Conservation (phyloP, 2,329 filamentous ascomycete genomes). For the Sporothrix brasiliensis region DNA sequence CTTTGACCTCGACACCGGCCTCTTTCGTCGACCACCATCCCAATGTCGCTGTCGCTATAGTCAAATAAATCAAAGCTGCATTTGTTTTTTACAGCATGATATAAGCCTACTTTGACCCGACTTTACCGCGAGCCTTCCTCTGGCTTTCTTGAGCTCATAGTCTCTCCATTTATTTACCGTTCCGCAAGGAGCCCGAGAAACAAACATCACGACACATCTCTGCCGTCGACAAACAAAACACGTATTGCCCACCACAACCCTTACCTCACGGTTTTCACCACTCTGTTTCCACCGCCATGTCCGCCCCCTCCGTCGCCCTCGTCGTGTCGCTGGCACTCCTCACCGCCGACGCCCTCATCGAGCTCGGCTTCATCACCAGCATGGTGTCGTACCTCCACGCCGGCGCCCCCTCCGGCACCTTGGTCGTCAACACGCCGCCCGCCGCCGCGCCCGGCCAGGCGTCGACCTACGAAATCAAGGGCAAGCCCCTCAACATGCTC, state of each 20-base stretch:
- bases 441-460: neutral
- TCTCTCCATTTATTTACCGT: neutral
- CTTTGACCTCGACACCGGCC: neutral
- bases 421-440: conserved; percentile 37
- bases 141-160: neutral
- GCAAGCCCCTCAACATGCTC: conserved; percentile 43
- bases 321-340: conserved; percentile 42
- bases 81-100: conserved; percentile 1
- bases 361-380: conserved; percentile 46
- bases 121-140: neutral
- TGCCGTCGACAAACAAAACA: neutral
- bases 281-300: conserved; percentile 27
- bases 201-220: neutral
- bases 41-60: neutral
- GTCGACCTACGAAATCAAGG: conserved; percentile 39
- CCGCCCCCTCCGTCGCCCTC: conserved; percentile 30
- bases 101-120: neutral
- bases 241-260: neutral
- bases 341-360: conserved; percentile 45
- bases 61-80: neutral
- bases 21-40: neutral
- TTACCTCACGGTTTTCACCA: neutral
- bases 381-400: conserved; percentile 47
- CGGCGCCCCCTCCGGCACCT: conserved; percentile 38
- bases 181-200: neutral